Percentiles rank a stretch among this genome's conserved stretches.
Conservation (phyloP, 306 rosid genomes). For the Cicer chorassanicum region DNA sequence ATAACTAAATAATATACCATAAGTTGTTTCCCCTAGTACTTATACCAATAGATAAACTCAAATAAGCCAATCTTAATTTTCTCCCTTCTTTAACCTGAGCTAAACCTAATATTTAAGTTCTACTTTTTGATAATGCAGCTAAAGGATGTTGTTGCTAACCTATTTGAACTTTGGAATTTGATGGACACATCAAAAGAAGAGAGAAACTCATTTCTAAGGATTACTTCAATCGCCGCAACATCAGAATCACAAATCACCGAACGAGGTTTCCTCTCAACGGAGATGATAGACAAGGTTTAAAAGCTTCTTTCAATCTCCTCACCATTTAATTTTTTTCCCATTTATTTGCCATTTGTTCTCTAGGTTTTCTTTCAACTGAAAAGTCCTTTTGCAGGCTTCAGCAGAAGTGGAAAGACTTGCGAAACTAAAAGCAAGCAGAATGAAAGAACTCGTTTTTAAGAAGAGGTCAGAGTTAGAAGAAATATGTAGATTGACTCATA, state of each 20-base stretch:
- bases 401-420: conserved; percentile 89
- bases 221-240: conserved; percentile 60
- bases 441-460: conserved; percentile 95
- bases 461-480: conserved; percentile 88
- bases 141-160: conserved; percentile 66
- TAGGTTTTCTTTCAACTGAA: neutral
- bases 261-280: conserved; percentile 75
- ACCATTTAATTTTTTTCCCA: neutral
- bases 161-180: conserved; percentile 94
- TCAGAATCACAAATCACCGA: conserved; percentile 71
- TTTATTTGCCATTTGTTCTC: neutral
- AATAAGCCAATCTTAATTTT: neutral
- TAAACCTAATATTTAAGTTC: neutral
- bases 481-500: conserved; percentile 78
- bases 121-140: conserved; percentile 66
- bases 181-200: conserved; percentile 94
- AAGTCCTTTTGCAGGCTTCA: conserved; percentile 63
- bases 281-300: conserved; percentile 76
- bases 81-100: neutral
- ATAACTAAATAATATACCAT: too few species aligned
- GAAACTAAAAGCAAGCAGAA: conserved; percentile 87
- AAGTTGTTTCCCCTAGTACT: too few species aligned
- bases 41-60: too few species aligned
- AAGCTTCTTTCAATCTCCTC: conserved; percentile 29
- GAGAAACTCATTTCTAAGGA: conserved; percentile 62